phyloP scores from a whole-genome alignment of 1,284 basidiomycete species.

The Dichomitus squalens region DNA sequence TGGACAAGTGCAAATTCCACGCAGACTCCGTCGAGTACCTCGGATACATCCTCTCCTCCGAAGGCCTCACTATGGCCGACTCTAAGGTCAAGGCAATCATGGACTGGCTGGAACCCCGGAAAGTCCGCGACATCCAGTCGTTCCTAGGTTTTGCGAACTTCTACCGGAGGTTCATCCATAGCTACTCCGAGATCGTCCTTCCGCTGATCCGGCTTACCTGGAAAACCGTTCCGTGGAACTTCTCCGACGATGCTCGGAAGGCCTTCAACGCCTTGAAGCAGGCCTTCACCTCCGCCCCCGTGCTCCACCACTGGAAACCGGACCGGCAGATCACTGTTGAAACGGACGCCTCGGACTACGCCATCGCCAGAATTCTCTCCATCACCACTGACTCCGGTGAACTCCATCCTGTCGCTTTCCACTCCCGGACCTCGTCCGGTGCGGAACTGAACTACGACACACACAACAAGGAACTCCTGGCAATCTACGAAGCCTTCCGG shows the following conservation, averaged over 20 bases:
- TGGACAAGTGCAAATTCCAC: conserved; percentile 43
- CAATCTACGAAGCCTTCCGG: no score
- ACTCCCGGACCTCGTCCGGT: conserved; percentile 31
- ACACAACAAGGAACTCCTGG: conserved; percentile 40
- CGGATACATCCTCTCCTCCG: no score
- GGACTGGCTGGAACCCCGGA: no score
- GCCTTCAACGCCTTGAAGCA: not conserved
- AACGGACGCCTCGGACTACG: conserved; percentile 25
- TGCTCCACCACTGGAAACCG: conserved; percentile 31
- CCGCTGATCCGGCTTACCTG: not conserved
- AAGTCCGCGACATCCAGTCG: no score
- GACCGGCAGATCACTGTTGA: conserved; percentile 25
- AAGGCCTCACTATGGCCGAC: no score
- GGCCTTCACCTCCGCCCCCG: not conserved
- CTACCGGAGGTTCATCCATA: no score
- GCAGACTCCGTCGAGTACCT: conserved; percentile 39
- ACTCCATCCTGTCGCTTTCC: no score
- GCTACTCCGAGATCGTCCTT: no score
- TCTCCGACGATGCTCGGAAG: no score
- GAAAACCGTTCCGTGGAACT: not conserved
- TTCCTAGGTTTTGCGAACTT: no score
- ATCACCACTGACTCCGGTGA: no score
- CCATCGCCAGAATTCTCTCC: conserved; percentile 30
- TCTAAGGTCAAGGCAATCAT: no score
- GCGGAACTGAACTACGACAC: conserved; percentile 38